phyloP scores from a whole-genome alignment of 2,329 filamentous ascomycete species.

The Gnomoniopsis smithogilvyi region DNA sequence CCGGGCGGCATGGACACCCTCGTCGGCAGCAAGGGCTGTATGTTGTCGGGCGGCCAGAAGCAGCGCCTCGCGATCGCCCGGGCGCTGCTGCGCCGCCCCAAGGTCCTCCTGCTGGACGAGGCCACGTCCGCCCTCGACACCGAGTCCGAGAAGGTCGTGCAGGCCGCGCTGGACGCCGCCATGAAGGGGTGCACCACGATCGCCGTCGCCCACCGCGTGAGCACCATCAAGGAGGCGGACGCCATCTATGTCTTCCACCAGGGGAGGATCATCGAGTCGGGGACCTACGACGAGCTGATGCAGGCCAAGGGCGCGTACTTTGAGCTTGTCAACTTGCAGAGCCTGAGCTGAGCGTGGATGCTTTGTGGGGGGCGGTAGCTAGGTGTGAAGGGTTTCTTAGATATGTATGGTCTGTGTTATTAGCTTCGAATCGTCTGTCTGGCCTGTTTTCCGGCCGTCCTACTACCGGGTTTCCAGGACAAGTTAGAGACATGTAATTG shows the following conservation, averaged over 20 bases:
- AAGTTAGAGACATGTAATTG: no score
- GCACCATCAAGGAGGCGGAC: constrained; percentile 41
- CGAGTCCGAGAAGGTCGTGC: constrained; percentile 55
- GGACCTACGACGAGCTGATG: constrained; percentile 26
- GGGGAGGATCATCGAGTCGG: constrained; percentile 35
- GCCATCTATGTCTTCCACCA: constrained; percentile 40
- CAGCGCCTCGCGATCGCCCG: constrained; percentile 69
- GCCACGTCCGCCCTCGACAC: constrained; percentile 66
- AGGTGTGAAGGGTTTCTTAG: no score
- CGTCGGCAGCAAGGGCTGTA: constrained; percentile 58
- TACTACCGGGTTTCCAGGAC: no score
- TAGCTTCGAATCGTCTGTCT: no score
- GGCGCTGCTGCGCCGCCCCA: constrained; percentile 61
- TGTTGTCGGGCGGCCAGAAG: constrained; percentile 67
- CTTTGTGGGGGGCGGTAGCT: no score
- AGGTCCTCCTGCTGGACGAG: constrained; percentile 67
- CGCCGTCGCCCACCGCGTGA: constrained; percentile 42
- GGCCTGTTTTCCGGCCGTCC: no score
- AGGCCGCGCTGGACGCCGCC: constrained; percentile 52
- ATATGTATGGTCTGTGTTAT: no score
- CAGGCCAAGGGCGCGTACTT: no score
- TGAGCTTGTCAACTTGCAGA: no score
- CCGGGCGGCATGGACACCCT: constrained; percentile 65
- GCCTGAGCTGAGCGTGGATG: no score
- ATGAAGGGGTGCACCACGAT: constrained; percentile 38